Percentiles rank a stretch among this genome's conserved stretches.
phyloP scores from a whole-genome alignment of 2,329 filamentous ascomycete genomes.

The Fusarium odoratissimum region DNA sequence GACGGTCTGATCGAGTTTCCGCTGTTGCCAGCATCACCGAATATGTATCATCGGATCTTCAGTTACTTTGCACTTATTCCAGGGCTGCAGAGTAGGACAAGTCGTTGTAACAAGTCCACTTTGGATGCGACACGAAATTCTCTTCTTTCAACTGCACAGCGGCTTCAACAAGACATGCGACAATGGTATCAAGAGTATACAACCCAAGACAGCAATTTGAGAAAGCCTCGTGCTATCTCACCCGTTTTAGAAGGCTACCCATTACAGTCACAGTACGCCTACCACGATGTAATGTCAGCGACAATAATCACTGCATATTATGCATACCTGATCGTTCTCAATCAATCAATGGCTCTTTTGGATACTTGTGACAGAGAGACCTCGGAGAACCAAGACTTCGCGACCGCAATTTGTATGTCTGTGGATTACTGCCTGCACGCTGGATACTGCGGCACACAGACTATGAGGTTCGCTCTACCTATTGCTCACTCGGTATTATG shows the following conservation, averaged over 20 bases:
- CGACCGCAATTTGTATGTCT: neutral
- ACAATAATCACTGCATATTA: neutral
- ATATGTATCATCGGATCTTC: neutral
- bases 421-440: neutral
- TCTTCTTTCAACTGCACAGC: fast-evolving
- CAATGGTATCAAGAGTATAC: neutral
- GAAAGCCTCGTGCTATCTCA: fast-evolving
- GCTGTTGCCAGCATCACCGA: neutral
- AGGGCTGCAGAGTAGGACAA: fast-evolving
- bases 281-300: neutral
- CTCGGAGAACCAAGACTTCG: fast-evolving
- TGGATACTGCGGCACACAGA: neutral
- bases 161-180: fast-evolving
- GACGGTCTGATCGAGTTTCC: neutral
- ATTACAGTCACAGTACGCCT: fast-evolving
- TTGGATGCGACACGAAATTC: fast-evolving
- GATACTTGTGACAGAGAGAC: fast-evolving
- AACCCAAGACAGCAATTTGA: fast-evolving
- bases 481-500: neutral
- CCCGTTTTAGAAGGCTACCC: fast-evolving
- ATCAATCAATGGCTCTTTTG: fast-evolving
- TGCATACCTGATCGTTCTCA: neutral
- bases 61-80: neutral
- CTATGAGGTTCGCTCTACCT: fast-evolving
- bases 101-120: fast-evolving